These are phyloP conservation scores for Colletotrichum euphorbiae DNA, from an alignment of 2,329 filamentous ascomycete genomes.

Conservation along the genomic window DNA sequence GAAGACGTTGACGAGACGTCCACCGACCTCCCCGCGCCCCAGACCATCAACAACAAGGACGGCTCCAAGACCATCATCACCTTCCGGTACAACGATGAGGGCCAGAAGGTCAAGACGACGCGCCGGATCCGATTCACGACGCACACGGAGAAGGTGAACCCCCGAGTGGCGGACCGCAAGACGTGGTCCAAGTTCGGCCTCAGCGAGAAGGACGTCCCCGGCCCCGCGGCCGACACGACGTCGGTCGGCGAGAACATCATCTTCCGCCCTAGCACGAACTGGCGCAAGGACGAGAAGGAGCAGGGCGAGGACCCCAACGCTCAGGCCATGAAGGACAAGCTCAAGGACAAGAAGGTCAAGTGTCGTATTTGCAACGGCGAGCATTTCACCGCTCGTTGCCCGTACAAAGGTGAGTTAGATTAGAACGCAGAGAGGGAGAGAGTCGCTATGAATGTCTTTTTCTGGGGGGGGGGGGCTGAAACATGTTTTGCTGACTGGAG, in stretches of 20 bases:
- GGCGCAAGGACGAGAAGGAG: slow-evolving; percentile 89
- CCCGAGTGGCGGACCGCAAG: slow-evolving; percentile 94
- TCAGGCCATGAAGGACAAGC: slow-evolving; percentile 80
- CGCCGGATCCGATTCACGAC: slow-evolving; percentile 93
- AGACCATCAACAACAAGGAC: slow-evolving; percentile 97
- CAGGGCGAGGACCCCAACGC: slow-evolving; percentile 80
- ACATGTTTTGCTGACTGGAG: not conserved
- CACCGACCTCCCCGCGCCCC: slow-evolving; percentile 80
- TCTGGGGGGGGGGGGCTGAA: too few species aligned
- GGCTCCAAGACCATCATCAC: slow-evolving; percentile 96
- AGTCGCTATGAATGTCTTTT: not conserved
- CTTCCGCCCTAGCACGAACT: slow-evolving; percentile 93
- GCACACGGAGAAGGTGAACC: slow-evolving; percentile 94
- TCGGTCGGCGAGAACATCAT: slow-evolving; percentile 98
- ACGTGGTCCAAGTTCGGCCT: slow-evolving; percentile 93
- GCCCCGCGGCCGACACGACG: slow-evolving; percentile 90
- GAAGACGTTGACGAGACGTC: slow-evolving; percentile 84
- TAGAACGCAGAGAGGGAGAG: not conserved
- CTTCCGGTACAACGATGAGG: slow-evolving; percentile 90
- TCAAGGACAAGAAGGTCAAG: slow-evolving; percentile 99
- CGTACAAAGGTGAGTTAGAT: slow-evolving; percentile 75
- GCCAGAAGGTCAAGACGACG: slow-evolving; percentile 97
- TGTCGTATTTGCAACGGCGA: slow-evolving; percentile 98
- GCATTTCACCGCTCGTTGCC: slow-evolving; percentile 99
- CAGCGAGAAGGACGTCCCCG: slow-evolving; percentile 84